Evolutionary conservation across 371 early-diverging fungal genomes (phyloP).

Genomic region (Batkoa obscura): DNA sequence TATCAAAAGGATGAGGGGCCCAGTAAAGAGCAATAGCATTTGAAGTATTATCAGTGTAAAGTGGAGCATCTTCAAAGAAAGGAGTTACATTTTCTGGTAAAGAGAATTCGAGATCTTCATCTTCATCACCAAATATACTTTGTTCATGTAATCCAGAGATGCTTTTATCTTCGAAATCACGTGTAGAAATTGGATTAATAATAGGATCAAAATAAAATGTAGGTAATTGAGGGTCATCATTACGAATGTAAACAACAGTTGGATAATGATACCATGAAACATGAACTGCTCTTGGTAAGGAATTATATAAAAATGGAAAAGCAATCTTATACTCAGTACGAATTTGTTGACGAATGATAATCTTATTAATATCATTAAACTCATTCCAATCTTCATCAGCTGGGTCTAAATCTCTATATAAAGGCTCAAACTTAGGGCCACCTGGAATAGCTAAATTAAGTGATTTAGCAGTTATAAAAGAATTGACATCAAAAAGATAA

Average conservation of each 20-base stretch:
- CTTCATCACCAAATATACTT: conserved; percentile 67
- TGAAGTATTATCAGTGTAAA: conserved; percentile 83
- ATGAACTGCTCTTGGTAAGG: conserved; percentile 79
- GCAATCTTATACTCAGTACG: conserved; percentile 97
- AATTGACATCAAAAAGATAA: conserved; percentile 83
- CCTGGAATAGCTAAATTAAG: conserved; percentile 98
- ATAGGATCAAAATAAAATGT: conserved; percentile 94
- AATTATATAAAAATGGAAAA: conserved; percentile 94
- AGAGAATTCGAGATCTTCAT: conserved; percentile 45
- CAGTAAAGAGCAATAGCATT: conserved; percentile 85
- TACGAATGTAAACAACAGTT: conserved; percentile 62
- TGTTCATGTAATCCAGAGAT: conserved; percentile 51
- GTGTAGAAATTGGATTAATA: conserved; percentile 87
- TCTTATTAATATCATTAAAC: conserved; percentile 98
- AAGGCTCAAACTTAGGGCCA: conserved; percentile 95
- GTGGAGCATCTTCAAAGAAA: conserved; percentile 54
- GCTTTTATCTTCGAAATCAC: conserved; percentile 30
- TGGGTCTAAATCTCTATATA: conserved; percentile 77
- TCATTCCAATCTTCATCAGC: conserved; percentile 99
- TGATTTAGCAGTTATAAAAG: conserved; percentile 94
- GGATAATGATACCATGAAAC: conserved; percentile 90
- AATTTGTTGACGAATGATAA: conserved; percentile 93
- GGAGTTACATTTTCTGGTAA: conserved; percentile 68
- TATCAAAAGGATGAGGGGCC: conserved; percentile 95
- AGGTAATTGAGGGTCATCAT: conserved; percentile 90